Base-by-base conservation (phyloP, 192 early-diverging fungal species). In the Dissophora globulifera region DNA sequence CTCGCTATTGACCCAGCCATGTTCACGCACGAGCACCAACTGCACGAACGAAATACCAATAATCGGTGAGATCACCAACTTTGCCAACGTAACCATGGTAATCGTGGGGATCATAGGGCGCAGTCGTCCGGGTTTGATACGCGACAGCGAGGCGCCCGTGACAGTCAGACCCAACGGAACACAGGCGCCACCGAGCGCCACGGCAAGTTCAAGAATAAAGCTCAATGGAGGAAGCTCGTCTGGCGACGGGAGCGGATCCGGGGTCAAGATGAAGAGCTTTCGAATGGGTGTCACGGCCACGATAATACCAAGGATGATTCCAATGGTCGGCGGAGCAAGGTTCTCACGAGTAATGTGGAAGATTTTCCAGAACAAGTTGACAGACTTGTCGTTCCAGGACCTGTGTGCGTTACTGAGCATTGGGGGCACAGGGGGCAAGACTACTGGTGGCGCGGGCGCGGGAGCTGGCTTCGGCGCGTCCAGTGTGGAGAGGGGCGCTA, bases 51-150 rank as follows among this genome's bases (percentile, higher is more conserved):
- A 2, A 1, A 66, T 54, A 0, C 71, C 71, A 4, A 75, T 31
- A 1, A 59, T 8, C 9, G 71, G 71, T 12, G 62, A 48, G 5
- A 75, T 54, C 12, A 75, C 40, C 30, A 75, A 13, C 35, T 75
- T 75, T 9, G 32, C 62, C 12, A 75, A 15, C 15, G 71, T 66
- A 17, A 75, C 47, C 71, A 75, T 75, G 13, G 57, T 51, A 31
- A 75, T 26, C 3, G 53, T 26, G 3, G 71, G 71, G 27, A 75
- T 53, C 25, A 75, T 15, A 0, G 71, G 71, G 2, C 71, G 62
- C 71, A 75, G 65, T 26, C 71, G 47, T 10, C 71, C 71, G 9
- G 71, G 71, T 16, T 75, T 75, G 8, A 75, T 62, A 1, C 71
- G 46, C 6, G 71, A 75, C 11, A 75, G 51, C 12, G 71, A 75